phyloP scores from a whole-genome alignment of 1,139 yeast species.

The Kurtzmaniella quercitrusa region DNA sequence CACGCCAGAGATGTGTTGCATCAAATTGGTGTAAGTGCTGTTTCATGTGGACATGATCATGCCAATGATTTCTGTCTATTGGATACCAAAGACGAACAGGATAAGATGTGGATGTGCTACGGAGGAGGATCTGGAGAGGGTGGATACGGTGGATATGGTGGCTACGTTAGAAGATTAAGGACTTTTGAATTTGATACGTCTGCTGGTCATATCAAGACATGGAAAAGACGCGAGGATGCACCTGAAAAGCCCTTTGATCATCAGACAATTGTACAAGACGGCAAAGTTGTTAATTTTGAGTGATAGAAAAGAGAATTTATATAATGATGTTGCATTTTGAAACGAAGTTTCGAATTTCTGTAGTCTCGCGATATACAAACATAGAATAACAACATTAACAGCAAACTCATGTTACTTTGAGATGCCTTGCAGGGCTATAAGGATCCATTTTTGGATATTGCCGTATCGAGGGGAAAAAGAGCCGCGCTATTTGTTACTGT shows the following conservation, averaged over 20 bases:
- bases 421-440: no score
- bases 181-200: conserved; percentile 61
- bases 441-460: no score
- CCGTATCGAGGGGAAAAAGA: not conserved
- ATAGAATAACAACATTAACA: no score
- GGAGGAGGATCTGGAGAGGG: conserved; percentile 96
- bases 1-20: conserved; percentile 58
- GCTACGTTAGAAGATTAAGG: conserved; percentile 72
- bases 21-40: conserved; percentile 63
- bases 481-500: no score
- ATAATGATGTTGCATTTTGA: not conserved
- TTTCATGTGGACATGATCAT: conserved; percentile 90
- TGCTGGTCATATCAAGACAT: conserved; percentile 52
- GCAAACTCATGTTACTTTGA: no score
- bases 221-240: conserved; percentile 64
- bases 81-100: conserved; percentile 32
- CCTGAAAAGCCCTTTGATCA: conserved; percentile 51
- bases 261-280: conserved; percentile 53
- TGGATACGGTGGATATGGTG: conserved; percentile 90
- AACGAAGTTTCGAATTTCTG: not conserved
- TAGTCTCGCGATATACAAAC: not conserved
- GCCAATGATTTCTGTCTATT: conserved; percentile 83
- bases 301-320: not conserved
- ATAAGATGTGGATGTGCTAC: conserved; percentile 77
- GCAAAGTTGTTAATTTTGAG: conserved; percentile 27